Conservation (phyloP, 2,329 filamentous ascomycete genomes). For the Didymella sp. region DNA sequence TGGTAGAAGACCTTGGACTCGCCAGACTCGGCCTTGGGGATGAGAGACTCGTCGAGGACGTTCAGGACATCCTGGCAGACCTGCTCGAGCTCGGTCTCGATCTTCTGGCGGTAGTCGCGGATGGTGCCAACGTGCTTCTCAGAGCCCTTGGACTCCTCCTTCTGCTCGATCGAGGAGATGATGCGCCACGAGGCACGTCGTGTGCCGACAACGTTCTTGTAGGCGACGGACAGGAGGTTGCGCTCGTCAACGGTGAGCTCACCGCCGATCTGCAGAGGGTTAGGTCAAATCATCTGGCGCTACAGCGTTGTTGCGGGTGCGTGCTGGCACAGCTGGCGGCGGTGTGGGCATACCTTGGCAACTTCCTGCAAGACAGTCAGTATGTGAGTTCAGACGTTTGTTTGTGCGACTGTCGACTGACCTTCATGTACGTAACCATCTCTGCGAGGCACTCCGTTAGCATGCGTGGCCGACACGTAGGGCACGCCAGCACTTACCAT, state of each 20-base stretch:
- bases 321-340: constrained; percentile 32
- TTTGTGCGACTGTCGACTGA: constrained; percentile 50
- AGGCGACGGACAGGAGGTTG: constrained; percentile 97
- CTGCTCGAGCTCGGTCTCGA: constrained; percentile 95
- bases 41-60: constrained; percentile 90
- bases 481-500: constrained; percentile 67
- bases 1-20: constrained; percentile 99
- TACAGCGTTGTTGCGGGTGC: constrained; percentile 25
- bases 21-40: constrained; percentile 93
- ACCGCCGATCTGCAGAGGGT: constrained; percentile 63
- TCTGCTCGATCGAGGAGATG: constrained; percentile 99
- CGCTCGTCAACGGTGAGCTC: constrained; percentile 74
- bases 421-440: constrained; percentile 99
- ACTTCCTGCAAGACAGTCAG: constrained; percentile 73
- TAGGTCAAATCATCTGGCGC: constrained; percentile 23
- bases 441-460: constrained; percentile 60
- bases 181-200: constrained; percentile 99
- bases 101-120: constrained; percentile 97
- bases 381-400: constrained; percentile 23
- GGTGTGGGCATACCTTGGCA: constrained; percentile 72
- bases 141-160: constrained; percentile 98
- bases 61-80: constrained; percentile 98
- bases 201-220: constrained; percentile 99
- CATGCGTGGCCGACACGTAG: constrained; percentile 29
- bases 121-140: constrained; percentile 94